Conservation (phyloP, 2,329 filamentous ascomycete species). For the Rhinocladiella mackenziei region DNA sequence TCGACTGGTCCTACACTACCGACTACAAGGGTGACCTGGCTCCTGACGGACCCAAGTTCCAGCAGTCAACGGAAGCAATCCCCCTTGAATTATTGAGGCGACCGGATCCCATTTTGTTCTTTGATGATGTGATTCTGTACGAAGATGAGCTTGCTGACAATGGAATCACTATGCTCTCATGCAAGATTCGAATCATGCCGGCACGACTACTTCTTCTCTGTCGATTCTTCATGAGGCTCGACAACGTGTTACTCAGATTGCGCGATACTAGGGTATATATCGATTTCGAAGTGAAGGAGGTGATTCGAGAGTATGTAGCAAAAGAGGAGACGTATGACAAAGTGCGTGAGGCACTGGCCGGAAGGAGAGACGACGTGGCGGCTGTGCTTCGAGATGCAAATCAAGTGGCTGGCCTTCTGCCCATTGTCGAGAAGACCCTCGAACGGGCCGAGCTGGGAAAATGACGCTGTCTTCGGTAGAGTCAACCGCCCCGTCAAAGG, state of each 20-base stretch:
- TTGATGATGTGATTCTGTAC: conserved; percentile 92
- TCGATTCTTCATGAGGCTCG: conserved; percentile 87
- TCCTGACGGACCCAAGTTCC: conserved; percentile 36
- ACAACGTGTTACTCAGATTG: conserved; percentile 81
- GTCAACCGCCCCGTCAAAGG: too few relatives aligned
- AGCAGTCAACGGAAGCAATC: conserved; percentile 53
- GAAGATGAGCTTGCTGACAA: conserved; percentile 98
- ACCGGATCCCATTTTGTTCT: conserved; percentile 91
- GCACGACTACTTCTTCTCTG: conserved; percentile 77
- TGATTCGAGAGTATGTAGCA: conserved; percentile 86
- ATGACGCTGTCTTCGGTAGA: conserved; percentile 12
- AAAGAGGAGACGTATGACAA: conserved; percentile 76
- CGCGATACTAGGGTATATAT: conserved; percentile 89
- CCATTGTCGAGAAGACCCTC: conserved; percentile 63
- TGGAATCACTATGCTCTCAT: conserved; percentile 82
- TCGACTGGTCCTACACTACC: conserved; percentile 97
- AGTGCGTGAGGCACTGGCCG: conserved; percentile 64
- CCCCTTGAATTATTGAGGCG: conserved; percentile 81
- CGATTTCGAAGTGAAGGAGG: conserved; percentile 73
- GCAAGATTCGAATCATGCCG: conserved; percentile 91
- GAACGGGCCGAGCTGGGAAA: conserved; percentile 50
- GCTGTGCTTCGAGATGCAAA: conserved; percentile 77
- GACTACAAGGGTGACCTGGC: conserved; percentile 70
- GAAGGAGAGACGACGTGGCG: conserved; percentile 67
- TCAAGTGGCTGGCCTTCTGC: conserved; percentile 64